phyloP scores from a whole-genome alignment of 176 grass and related monocot species.

The Thinopyrum elongatum region DNA sequence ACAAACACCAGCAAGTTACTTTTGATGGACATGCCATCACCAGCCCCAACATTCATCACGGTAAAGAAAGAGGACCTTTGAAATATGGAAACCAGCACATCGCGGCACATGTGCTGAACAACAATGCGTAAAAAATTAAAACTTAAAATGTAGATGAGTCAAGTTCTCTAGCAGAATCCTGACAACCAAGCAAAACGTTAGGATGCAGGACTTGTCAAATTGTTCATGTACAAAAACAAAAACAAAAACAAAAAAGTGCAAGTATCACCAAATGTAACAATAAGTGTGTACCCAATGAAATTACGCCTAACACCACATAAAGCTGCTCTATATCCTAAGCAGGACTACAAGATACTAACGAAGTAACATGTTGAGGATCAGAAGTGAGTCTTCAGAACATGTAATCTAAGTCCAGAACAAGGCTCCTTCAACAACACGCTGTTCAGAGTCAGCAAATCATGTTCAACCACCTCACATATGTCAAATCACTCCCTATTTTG shows the following conservation, averaged over 20 bases:
- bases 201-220: background rate
- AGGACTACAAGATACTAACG: background rate
- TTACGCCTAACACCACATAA: background rate
- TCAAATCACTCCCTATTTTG: background rate
- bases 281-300: background rate
- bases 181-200: background rate
- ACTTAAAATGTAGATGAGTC: background rate
- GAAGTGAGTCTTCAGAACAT: background rate
- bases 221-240: background rate
- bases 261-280: background rate
- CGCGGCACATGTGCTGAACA: background rate
- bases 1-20: background rate
- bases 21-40: background rate
- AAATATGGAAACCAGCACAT: background rate
- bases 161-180: background rate
- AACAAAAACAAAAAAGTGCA: background rate
- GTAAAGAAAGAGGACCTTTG: background rate
- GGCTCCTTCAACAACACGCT: background rate
- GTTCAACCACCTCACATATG: background rate
- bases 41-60: background rate
- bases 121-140: background rate
- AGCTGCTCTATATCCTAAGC: background rate
- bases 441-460: background rate
- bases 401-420: background rate
- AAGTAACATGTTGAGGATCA: background rate